Base-by-base conservation (phyloP, 2,329 filamentous ascomycete species). In the Fonsecaea nubica region DNA sequence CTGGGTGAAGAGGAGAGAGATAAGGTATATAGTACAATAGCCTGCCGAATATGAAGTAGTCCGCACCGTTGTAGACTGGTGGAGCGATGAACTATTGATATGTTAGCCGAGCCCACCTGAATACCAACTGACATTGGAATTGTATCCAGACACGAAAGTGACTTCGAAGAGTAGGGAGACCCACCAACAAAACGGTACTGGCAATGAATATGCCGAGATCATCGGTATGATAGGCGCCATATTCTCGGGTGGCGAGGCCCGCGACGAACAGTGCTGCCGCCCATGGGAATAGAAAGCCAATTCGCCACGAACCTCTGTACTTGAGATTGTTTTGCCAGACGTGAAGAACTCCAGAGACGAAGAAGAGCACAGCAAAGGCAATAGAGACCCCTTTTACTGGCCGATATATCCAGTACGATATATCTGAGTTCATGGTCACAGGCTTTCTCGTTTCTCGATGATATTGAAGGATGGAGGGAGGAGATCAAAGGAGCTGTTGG, bases 11-110 rank as follows among this genome's bases (percentile, higher is more conserved):
- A 0, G 78, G 77, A 0, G 75, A 74, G 45, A 83, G 79, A 65
- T 86, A 87, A 3, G 84, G 76, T 1, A 78, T 74, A 58, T 82
- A 80, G 63, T 80, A 80, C 0, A 87, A 76, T n/a, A 86, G 80
- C 33, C 82, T 80, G 15, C 78, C 81, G 0, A 87, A 77, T 63
- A 85, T 85, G 40, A 84, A 78, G 71, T 85, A 86, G 62, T 84
- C 85, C 60, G 78, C 77, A 7, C 75, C 76, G 65, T 80, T 77
- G 53, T 80, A 81, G 45, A 81, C 76, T 9, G 79, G 79, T 15
- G 79, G 79, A 15, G 75, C 79, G 56, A 75, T 76, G 55, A 80
- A 75, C 45, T 50, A 25, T 50, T 25, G 4, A 18, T 13, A 10
- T 50, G 45, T 50, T 25, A 50, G 45, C 10, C 18, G 18, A 25